Evolutionary conservation across 495 filamentous ascomycete genomes (phyloP).

Genomic region (Penicillium herquei): DNA sequence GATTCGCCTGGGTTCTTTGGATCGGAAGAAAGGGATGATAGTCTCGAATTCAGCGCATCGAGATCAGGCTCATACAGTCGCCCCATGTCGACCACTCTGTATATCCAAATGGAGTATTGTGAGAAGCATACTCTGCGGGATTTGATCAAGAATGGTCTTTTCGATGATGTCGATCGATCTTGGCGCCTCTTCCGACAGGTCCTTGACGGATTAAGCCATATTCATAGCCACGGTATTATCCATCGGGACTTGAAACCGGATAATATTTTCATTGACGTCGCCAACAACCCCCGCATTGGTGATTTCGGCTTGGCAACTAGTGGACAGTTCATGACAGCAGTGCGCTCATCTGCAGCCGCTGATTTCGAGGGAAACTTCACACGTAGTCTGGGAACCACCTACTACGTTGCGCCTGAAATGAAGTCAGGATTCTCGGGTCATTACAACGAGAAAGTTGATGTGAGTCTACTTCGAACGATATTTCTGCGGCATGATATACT

Average conservation of each 20-base stretch:
- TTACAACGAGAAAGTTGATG: slow-evolving; percentile 92
- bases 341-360: slow-evolving; percentile 42
- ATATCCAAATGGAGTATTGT: slow-evolving; percentile 97
- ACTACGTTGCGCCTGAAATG: slow-evolving; percentile 93
- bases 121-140: slow-evolving; percentile 91
- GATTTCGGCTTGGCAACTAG: slow-evolving; percentile 95
- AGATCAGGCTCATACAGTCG: slow-evolving; percentile 41
- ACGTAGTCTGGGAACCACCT: slow-evolving; percentile 87
- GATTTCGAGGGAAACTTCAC: slow-evolving; percentile 63
- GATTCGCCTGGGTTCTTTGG: slow-evolving; percentile 23
- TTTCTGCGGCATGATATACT: slow-evolving; percentile 6
- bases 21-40: slow-evolving; percentile 22
- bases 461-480: slow-evolving; percentile 35
- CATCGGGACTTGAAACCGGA: slow-evolving; percentile 98
- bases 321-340: slow-evolving; percentile 65
- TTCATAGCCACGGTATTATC: slow-evolving; percentile 88
- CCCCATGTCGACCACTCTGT: slow-evolving; percentile 58
- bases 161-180: slow-evolving; percentile 66
- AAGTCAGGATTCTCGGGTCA: slow-evolving; percentile 65
- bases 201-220: slow-evolving; percentile 84
- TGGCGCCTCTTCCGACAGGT: slow-evolving; percentile 94
- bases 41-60: slow-evolving; percentile 29
- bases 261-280: slow-evolving; percentile 92
- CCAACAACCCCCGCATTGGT: slow-evolving; percentile 88
- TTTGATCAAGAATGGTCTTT: slow-evolving; percentile 75